phyloP scores from a whole-genome alignment of 345 rosid species.

The Anastatica hierochuntica region DNA sequence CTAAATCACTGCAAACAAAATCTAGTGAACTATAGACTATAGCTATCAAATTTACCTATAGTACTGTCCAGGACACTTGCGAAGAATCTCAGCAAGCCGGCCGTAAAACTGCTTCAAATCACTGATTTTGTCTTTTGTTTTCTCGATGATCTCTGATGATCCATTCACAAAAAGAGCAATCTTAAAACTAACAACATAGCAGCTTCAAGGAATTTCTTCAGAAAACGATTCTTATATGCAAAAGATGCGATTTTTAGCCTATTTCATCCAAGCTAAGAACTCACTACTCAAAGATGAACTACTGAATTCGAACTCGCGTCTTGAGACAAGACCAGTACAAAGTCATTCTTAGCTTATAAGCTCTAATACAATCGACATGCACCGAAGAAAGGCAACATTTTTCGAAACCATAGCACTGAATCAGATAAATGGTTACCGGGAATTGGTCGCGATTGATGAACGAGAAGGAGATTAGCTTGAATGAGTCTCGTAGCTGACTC shows the following conservation, averaged over 20 bases:
- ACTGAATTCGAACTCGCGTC: too few relatives aligned
- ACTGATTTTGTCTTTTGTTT: slow-evolving; percentile 47
- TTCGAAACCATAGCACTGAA: neutral
- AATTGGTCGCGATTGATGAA: slow-evolving; percentile 80
- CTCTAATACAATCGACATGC: neutral
- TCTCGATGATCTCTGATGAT: slow-evolving; percentile 65
- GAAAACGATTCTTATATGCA: too few relatives aligned
- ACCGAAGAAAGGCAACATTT: neutral
- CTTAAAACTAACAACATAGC: neutral
- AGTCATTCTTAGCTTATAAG: too few relatives aligned
- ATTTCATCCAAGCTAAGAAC: neutral
- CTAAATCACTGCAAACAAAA: neutral
- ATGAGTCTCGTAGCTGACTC: slow-evolving; percentile 66
- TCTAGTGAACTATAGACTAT: neutral
- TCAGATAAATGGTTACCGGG: too few relatives aligned
- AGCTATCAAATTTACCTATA: slow-evolving; percentile 40
- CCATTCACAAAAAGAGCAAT: neutral
- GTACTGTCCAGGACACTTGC: slow-evolving; percentile 63
- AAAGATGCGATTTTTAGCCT: neutral
- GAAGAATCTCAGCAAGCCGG: slow-evolving; percentile 46
- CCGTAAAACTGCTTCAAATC: slow-evolving; percentile 48
- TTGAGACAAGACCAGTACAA: too few relatives aligned
- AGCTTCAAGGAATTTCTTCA: neutral
- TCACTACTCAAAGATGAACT: neutral
- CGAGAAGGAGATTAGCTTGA: slow-evolving; percentile 68